Evolutionary conservation across 139 green algal species (phyloP), one percentile per base, ranked within the genome.

Genomic region (Zygnema cylindricum): DNA sequence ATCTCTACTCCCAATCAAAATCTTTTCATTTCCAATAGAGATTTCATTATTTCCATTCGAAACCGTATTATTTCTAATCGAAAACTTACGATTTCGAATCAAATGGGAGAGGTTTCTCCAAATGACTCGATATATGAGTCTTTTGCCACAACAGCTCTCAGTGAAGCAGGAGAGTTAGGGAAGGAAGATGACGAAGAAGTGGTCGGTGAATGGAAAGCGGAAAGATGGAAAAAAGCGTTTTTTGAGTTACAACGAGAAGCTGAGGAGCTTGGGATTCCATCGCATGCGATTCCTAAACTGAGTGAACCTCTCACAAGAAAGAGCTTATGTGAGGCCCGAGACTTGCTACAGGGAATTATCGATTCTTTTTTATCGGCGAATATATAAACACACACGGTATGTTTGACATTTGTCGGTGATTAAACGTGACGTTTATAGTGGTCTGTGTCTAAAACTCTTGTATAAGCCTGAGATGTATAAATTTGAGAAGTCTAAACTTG

Each of bases 141-240:
- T 25, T 63, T 63, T 16, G 49, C n/a, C n/a, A 69, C 30, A 16
- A 54, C n/a, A 33, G n/a, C 76, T 33, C 3, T 75, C 2, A 71
- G 76, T n/a, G 76, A 33, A 55, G 32, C 0, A 23, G 23, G 49
- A 83, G 76, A 40, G 76, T 33, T 2, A 33, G 43, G 33, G 43
- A 43, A 69, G 30, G 41, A 82, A 3, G 40, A 32, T 0, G 79
- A 55, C 41, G 33, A 11, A 25, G 21, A 81, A 42, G 54, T 54
- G 3, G 3, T 79, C 7, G 21, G 71, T 79, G 36, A 79, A 43
- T 23, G 71, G 36, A 3, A 40, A 16, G 36, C 38, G 11, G 71
- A 79, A 41, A 79, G 71, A 43, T 79, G 71, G 71, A 43, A 11
- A 16, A 43, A 41, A 79, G 71, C 71, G 3, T 79, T 40, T 43